phyloP scores from a whole-genome alignment of 73 alveolate genomes.

The Halteria grandinella region DNA sequence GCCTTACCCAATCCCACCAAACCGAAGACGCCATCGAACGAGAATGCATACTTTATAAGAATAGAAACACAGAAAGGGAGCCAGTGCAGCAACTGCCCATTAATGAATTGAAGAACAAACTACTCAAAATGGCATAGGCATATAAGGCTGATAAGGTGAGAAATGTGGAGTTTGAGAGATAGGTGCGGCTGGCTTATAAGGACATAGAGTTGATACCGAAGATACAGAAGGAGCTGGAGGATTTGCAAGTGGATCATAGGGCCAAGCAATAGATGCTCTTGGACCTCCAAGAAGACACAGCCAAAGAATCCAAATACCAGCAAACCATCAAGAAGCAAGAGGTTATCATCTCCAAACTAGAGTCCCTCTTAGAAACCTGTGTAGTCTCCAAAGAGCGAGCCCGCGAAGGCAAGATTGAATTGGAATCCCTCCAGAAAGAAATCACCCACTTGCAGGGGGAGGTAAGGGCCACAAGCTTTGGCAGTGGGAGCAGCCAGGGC shows the following conservation, averaged over 20 bases:
- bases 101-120: constrained; percentile 93
- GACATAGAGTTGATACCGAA: constrained; percentile 89
- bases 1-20: constrained; percentile 85
- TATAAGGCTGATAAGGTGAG: constrained; percentile 96
- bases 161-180: constrained; percentile 95
- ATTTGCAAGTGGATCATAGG: constrained; percentile 84
- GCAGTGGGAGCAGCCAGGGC: constrained; percentile 88
- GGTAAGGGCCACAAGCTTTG: constrained; percentile 86
- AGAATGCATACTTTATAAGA: too few species aligned
- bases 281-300: constrained; percentile 87
- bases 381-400: constrained; percentile 80
- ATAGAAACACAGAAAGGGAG: constrained; percentile 80
- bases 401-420: constrained; percentile 80
- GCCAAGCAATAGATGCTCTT: constrained; percentile 87
- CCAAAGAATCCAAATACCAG: constrained; percentile 86
- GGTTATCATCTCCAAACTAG: constrained; percentile 93
- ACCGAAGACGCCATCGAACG: constrained; percentile 92
- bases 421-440: constrained; percentile 93
- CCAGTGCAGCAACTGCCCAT: constrained; percentile 92
- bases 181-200: constrained; percentile 85
- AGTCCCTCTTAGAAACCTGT: constrained; percentile 84
- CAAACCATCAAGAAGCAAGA: constrained; percentile 98
- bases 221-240: constrained; percentile 89
- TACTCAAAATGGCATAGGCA: constrained; percentile 96
- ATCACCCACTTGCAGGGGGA: constrained; percentile 86